phyloP scores from a whole-genome alignment of 805 yeast species.

The Cyberlindnera meyerae region DNA sequence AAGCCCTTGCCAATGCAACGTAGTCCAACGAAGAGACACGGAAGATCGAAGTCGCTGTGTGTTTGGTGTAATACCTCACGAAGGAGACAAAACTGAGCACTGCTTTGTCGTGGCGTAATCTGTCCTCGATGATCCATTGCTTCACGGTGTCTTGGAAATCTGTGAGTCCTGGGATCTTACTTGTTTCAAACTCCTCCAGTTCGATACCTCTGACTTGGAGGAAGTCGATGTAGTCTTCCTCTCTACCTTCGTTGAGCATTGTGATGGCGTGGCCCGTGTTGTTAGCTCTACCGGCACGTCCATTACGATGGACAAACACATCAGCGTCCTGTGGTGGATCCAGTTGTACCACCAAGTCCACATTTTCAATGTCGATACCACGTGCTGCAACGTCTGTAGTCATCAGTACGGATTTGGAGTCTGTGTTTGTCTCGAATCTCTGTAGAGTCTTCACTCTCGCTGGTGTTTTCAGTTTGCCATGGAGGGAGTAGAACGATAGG shows the following conservation, averaged over 20 bases:
- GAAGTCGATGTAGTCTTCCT: slow-evolving; percentile 76
- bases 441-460: slow-evolving; percentile 71
- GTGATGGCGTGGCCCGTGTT: slow-evolving; percentile 74
- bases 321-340: slow-evolving; percentile 96
- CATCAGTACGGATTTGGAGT: slow-evolving; percentile 56
- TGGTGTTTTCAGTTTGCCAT: slow-evolving; percentile 83
- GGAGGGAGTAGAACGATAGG: slow-evolving; percentile 62
- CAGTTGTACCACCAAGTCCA: slow-evolving; percentile 86
- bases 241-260: slow-evolving; percentile 68
- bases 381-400: slow-evolving; percentile 99
- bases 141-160: slow-evolving; percentile 25
- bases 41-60: slow-evolving; percentile 83
- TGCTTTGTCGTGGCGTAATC: slow-evolving; percentile 79
- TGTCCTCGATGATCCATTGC: slow-evolving; percentile 63
- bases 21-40: slow-evolving; percentile 68
- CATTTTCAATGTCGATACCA: slow-evolving; percentile 93
- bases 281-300: slow-evolving; percentile 93
- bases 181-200: slow-evolving; percentile 38
- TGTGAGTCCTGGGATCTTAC: slow-evolving; percentile 9
- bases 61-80: slow-evolving; percentile 80
- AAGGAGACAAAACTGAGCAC: slow-evolving; percentile 78
- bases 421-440: slow-evolving; percentile 36
- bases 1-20: slow-evolving; percentile 63
- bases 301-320: slow-evolving; percentile 88
- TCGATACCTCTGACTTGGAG: slow-evolving; percentile 66